Conservation (phyloP, 2,329 filamentous ascomycete species). For the Seiridium cupressi region DNA sequence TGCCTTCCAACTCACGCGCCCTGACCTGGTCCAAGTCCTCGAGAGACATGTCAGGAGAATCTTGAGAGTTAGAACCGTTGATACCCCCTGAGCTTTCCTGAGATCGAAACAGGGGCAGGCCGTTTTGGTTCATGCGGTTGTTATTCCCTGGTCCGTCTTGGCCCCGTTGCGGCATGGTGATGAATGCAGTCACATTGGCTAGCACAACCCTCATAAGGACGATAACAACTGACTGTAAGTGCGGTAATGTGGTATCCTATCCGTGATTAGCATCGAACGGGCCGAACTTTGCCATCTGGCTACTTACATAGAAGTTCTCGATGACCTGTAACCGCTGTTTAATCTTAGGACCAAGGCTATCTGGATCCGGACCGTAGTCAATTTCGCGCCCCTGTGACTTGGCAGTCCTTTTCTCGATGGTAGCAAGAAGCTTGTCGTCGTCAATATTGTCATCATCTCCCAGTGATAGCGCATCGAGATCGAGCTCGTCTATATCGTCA, state of each 20-base stretch:
- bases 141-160: slow-evolving; percentile 32
- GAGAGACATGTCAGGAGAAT: slow-evolving; percentile 48
- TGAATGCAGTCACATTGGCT: slow-evolving; percentile 82
- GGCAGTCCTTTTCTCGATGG: slow-evolving; percentile 40
- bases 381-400: slow-evolving; percentile 38
- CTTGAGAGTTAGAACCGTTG: slow-evolving; percentile 30
- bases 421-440: slow-evolving; percentile 35
- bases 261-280: slow-evolving; percentile 23
- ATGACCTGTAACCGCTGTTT: slow-evolving; percentile 72
- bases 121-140: slow-evolving; percentile 36
- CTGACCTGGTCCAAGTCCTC: slow-evolving; percentile 83
- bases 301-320: slow-evolving; percentile 80
- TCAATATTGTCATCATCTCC: slow-evolving; percentile 27
- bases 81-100: slow-evolving; percentile 25
- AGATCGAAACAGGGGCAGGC: slow-evolving; percentile 27
- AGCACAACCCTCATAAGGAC: slow-evolving; percentile 88
- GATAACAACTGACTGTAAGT: slow-evolving; percentile 89
- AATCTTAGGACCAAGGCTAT: slow-evolving; percentile 49
- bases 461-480: slow-evolving; percentile 27
- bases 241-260: slow-evolving; percentile 73
- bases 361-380: slow-evolving; percentile 51
- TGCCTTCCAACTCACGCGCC: slow-evolving; percentile 81
- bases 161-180: slow-evolving; percentile 55
- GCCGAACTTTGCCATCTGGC: not conserved
- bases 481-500: slow-evolving; percentile 40